phyloP scores from a whole-genome alignment of 345 rosid species.

The Syzygium grande region DNA sequence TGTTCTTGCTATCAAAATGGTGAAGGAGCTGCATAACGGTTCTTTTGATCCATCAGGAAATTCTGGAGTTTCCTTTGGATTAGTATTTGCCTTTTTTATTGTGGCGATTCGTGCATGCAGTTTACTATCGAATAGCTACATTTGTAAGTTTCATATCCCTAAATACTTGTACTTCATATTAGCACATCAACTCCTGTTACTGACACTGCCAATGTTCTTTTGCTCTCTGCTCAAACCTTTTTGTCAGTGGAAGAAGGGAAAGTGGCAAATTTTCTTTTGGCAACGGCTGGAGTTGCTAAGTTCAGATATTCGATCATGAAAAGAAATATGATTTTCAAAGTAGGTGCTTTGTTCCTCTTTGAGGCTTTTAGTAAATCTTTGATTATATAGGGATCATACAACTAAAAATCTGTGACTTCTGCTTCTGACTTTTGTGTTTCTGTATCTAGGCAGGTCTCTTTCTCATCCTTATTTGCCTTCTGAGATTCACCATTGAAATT shows the following conservation, averaged over 20 bases:
- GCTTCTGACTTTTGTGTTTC: conserved; percentile 14
- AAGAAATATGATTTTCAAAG: conserved; percentile 52
- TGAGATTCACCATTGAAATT: conserved; percentile 72
- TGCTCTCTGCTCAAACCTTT: conserved; percentile 1
- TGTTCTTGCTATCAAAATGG: conserved; percentile 28
- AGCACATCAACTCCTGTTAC: background rate
- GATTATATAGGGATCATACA: background rate
- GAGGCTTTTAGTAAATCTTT: background rate
- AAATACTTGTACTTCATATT: background rate
- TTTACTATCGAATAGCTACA: conserved; percentile 88
- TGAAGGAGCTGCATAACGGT: conserved; percentile 14
- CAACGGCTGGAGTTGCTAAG: conserved; percentile 65
- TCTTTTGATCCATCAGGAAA: conserved; percentile 17
- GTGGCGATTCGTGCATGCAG: conserved; percentile 74
- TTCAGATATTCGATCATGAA: conserved; percentile 52
- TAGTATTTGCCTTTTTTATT: conserved; percentile 30
- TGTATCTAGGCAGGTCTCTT: conserved; percentile 58
- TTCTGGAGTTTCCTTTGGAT: conserved; percentile 33
- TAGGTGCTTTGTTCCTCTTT: conserved; percentile 18
- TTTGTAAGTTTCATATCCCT: conserved; percentile 46
- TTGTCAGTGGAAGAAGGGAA: conserved; percentile 93
- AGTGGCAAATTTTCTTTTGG: conserved; percentile 84
- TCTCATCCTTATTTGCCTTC: conserved; percentile 48
- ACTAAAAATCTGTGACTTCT: background rate
- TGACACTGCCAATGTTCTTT: background rate